Evolutionary conservation across 202 grass and related monocot species (phyloP), one percentile per base, ranked within the genome.

Genomic region (Schoenoplectus tabernaemontani): DNA sequence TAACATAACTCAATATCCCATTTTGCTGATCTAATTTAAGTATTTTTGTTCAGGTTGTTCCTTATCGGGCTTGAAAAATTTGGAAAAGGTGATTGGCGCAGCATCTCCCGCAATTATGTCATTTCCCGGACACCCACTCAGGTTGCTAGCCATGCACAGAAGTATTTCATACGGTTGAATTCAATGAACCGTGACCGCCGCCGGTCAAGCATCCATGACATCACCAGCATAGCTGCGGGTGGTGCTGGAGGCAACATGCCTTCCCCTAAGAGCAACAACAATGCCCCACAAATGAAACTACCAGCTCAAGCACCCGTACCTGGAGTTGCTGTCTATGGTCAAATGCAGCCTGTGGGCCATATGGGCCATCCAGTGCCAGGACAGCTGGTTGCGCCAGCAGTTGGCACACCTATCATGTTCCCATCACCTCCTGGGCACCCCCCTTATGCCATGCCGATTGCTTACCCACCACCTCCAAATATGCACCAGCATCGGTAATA

Each of bases 91-190:
- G 96, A 99, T 51, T 99, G 92, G 96, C 79, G 96, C 76, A 99
- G 96, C 88, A 99, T 99, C 82, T 99, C 96, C 16, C 88, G 96
- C 69, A 99, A 95, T 66, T 99, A 91, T 50, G 92, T 99, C 64
- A 89, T 90, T 67, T 99, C 96, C 12, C 88, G 96, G 70, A 96
- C 96, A 23, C 96, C 96, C 6, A 96, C 96, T 82, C 96, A 99
- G 85, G 96, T 99, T 28, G 96, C 96, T 7, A 95, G 92, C 81
- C 96, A 96, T 78, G 96, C 96, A 1, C 96, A 99, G 81, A 99
- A 99, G 64, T 95, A 99, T 83, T 99, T 99, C 83, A 95, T 95
- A 86, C 89, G 96, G 36, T 78, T 93, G 46, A 95, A 92, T 83
- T 99, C 96, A 36, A 92, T 92, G 85, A 99, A 89, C 83, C 79